Conservation (phyloP, 2,329 filamentous ascomycete species). For the Tetracladium maxilliforme region DNA sequence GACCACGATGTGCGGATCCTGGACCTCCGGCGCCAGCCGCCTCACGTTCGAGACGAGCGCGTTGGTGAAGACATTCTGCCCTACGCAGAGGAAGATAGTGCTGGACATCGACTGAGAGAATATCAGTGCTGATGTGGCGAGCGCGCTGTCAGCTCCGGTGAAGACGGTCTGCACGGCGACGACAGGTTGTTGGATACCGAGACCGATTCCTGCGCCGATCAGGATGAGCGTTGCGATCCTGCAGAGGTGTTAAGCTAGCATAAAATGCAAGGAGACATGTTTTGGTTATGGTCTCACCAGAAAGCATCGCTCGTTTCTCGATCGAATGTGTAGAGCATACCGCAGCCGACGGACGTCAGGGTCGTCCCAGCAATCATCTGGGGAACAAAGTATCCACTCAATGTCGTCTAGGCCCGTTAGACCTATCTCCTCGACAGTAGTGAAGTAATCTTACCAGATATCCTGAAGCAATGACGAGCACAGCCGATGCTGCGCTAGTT, state of each 20-base stretch:
- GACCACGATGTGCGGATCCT: too few relatives aligned
- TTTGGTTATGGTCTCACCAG: too few relatives aligned
- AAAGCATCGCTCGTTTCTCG: too few relatives aligned
- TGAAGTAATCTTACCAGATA: too few relatives aligned
- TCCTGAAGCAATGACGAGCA: too few relatives aligned
- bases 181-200: slow-evolving; percentile 9
- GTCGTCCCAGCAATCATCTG: slow-evolving; percentile 1
- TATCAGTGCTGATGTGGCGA: slow-evolving; percentile 9
- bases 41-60: slow-evolving; percentile 10
- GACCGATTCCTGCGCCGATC: slow-evolving; percentile 8
- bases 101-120: slow-evolving; percentile 10
- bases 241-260: neutral
- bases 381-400: slow-evolving; percentile 3
- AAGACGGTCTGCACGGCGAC: slow-evolving; percentile 11
- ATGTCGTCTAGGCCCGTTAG: too few relatives aligned
- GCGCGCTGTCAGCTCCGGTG: slow-evolving; percentile 9
- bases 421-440: too few relatives aligned
- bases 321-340: slow-evolving; percentile 18
- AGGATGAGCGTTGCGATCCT: slow-evolving; percentile 9
- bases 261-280: too few relatives aligned
- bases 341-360: slow-evolving; percentile 21
- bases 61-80: slow-evolving; percentile 13
- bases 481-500: too few relatives aligned
- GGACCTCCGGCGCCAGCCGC: too few relatives aligned
- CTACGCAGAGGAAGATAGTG: slow-evolving; percentile 10